Conservation (phyloP, 768 basidiomycete species). For the Suillus variegatus region DNA sequence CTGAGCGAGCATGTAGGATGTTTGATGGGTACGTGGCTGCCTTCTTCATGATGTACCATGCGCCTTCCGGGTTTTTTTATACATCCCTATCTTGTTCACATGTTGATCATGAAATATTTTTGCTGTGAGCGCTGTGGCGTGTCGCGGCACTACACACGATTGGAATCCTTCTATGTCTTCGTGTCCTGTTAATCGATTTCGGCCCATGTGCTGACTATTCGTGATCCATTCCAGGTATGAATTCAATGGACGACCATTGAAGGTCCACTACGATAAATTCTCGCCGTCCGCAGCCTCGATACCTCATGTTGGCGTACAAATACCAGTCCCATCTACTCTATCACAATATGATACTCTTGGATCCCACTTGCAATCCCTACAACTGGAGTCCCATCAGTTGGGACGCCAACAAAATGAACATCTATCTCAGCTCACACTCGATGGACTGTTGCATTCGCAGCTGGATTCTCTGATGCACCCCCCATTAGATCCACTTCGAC, state of each 20-base stretch:
- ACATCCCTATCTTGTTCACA: neutral
- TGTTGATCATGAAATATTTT: neutral
- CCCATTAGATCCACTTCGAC: conserved; percentile 28
- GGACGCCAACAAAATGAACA: conserved; percentile 23
- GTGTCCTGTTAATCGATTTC: neutral
- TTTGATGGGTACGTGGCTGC: conserved; percentile 81
- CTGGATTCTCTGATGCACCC: conserved; percentile 19
- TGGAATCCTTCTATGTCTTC: neutral
- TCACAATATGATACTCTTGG: conserved; percentile 24
- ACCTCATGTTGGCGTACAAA: conserved; percentile 24
- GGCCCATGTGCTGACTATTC: conserved; percentile 10
- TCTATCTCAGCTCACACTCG: conserved; percentile 8
- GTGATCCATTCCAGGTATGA: conserved; percentile 60
- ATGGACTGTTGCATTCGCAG: conserved; percentile 21
- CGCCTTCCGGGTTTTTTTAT: neutral
- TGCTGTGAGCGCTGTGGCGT: neutral
- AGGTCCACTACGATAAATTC: conserved; percentile 92
- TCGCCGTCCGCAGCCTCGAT: conserved; percentile 39
- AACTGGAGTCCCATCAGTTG: conserved; percentile 4
- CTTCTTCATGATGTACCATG: neutral
- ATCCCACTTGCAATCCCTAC: conserved; percentile 7
- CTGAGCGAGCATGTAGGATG: conserved; percentile 79
- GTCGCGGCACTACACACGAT: neutral
- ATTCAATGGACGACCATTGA: conserved; percentile 82
- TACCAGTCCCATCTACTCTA: conserved; percentile 17